Percentiles rank a stretch among this genome's conserved stretches.
Evolutionary conservation across 495 filamentous ascomycete species (phyloP).

Genomic region (Friedmanniomyces endolithicus): DNA sequence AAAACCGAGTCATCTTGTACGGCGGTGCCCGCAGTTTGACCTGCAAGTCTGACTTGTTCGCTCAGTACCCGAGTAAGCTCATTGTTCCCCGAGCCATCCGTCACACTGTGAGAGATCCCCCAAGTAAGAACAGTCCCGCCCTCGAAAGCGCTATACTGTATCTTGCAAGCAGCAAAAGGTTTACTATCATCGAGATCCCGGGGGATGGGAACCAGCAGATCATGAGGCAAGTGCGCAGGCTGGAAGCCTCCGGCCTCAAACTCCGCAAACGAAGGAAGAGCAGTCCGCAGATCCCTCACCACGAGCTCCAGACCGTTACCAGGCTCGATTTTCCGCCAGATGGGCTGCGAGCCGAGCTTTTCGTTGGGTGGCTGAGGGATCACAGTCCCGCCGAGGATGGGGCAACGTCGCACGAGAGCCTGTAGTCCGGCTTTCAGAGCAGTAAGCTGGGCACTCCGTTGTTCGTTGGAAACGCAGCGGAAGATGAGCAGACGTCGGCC

Average conservation of each 20-base stretch:
- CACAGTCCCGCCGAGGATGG: background rate
- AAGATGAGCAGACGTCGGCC: conserved; percentile 2
- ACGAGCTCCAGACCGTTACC: conserved; percentile 3
- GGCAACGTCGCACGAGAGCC: background rate
- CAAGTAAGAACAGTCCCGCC: background rate
- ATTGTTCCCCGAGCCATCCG: background rate
- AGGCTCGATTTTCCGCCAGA: background rate
- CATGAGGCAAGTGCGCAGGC: background rate
- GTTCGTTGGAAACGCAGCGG: background rate
- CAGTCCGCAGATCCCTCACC: background rate
- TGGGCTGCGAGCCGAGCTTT: background rate
- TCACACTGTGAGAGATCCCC: background rate
- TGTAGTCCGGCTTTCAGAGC: background rate
- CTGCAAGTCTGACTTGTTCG: background rate
- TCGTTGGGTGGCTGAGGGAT: background rate
- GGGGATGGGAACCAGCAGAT: background rate
- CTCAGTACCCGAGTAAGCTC: background rate
- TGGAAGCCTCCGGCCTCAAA: background rate
- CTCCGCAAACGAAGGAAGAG: background rate
- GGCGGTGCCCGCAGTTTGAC: background rate
- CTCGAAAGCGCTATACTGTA: background rate
- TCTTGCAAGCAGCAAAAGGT: background rate
- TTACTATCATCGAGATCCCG: background rate
- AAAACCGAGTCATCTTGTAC: background rate
- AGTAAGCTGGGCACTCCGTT: background rate